These are phyloP conservation scores for Zygnema circumcarinatum DNA, from an alignment of 139 green algal genomes.

Conservation along the genomic window DNA sequence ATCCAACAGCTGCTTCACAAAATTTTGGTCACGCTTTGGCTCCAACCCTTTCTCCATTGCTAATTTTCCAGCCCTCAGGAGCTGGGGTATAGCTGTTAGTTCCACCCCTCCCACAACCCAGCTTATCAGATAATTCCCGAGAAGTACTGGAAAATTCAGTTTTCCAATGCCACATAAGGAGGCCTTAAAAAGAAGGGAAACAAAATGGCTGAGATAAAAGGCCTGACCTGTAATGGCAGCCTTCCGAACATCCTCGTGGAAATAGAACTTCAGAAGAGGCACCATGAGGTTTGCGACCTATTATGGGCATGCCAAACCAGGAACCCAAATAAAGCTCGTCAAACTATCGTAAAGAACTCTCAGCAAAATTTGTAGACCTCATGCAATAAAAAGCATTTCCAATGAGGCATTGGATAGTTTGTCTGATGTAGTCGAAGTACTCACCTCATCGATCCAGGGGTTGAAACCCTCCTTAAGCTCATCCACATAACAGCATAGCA, in stretches of 20 bases:
- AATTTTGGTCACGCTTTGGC: conserved; percentile 61
- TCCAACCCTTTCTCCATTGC: conserved; percentile 73
- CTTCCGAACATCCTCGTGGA: conserved; percentile 89
- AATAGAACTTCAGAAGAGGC: conserved; percentile 92
- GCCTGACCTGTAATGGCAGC: conserved; percentile 60
- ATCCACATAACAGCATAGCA: conserved; percentile 97
- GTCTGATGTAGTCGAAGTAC: too few species aligned
- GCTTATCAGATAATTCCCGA: too few species aligned
- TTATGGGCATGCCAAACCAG: too few species aligned
- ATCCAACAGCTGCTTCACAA: conserved; percentile 72
- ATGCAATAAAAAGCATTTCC: too few species aligned
- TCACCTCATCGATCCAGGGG: conserved; percentile 81
- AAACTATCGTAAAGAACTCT: too few species aligned
- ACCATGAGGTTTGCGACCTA: conserved; percentile 81
- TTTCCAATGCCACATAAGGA: too few species aligned
- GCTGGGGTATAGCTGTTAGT: conserved; percentile 82
- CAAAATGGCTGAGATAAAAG: too few species aligned
- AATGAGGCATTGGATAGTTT: too few species aligned
- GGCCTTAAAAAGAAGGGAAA: background rate
- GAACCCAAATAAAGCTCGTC: background rate
- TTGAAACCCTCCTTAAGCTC: conserved; percentile 96
- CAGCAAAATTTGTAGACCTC: too few species aligned
- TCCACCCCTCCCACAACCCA: too few species aligned
- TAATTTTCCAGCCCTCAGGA: conserved; percentile 78
- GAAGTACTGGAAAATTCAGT: too few species aligned